A percentile compares a stretch with the other conserved stretches of the same genome.
These are phyloP conservation scores for Dendrocalamus sinicus DNA, from an alignment of 176 grass and related monocot genomes.

Conservation along the genomic window DNA sequence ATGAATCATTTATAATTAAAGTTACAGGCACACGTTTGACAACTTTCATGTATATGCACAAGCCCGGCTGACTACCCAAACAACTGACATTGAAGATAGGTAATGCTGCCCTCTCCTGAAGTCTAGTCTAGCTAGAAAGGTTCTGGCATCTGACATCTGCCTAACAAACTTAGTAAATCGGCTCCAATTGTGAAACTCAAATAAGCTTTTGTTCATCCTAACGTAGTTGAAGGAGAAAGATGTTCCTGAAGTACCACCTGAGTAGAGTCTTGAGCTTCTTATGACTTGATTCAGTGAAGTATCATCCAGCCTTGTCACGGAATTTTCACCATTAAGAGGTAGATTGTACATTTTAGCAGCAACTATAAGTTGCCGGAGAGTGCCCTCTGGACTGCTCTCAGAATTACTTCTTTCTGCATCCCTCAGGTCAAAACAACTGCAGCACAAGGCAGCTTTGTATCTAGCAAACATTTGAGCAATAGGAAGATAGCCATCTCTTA, in stretches of 20 bases:
- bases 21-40: conserved; percentile 36
- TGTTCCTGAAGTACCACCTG: conserved; percentile 48
- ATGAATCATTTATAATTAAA: conserved; percentile 32
- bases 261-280: conserved; percentile 70
- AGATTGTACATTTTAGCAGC: conserved; percentile 65
- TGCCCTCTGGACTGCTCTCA: conserved; percentile 73
- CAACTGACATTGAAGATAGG: conserved; percentile 54
- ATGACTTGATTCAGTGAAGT: conserved; percentile 66
- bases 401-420: conserved; percentile 50
- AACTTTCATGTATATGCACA: conserved; percentile 54
- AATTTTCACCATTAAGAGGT: conserved; percentile 71
- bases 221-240: conserved; percentile 86
- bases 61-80: conserved; percentile 56
- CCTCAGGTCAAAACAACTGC: conserved; percentile 64
- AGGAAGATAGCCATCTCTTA: conserved; percentile 80
- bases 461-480: conserved; percentile 68
- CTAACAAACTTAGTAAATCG: conserved; percentile 73
- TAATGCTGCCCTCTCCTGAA: conserved; percentile 58
- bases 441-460: conserved; percentile 61
- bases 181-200: conserved; percentile 69
- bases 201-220: conserved; percentile 77
- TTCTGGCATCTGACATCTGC: conserved; percentile 71
- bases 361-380: conserved; percentile 60
- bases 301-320: conserved; percentile 57
- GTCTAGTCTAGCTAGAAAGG: conserved; percentile 66